A percentile compares a stretch with the other conserved stretches of the same genome.
Conservation (phyloP, 768 basidiomycete genomes). For the Suillus variegatus region DNA sequence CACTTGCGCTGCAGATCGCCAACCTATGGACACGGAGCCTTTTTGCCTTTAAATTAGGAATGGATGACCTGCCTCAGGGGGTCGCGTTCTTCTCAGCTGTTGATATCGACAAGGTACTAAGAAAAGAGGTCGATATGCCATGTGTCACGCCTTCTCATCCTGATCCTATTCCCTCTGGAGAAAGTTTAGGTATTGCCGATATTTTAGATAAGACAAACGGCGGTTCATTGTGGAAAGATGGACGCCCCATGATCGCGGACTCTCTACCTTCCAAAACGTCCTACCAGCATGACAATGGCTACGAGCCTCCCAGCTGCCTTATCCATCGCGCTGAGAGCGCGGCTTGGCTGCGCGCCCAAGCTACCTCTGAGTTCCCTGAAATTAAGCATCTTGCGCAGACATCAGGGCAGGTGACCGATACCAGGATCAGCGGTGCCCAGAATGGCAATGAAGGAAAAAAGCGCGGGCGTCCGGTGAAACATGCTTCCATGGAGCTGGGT, state of each 20-base stretch:
- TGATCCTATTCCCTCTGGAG: conserved; percentile 79
- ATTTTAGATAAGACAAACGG: conserved; percentile 69
- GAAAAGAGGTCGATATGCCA: conserved; percentile 96
- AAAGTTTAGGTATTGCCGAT: conserved; percentile 71
- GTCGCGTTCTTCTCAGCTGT: conserved; percentile 98
- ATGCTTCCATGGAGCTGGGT: conserved; percentile 16
- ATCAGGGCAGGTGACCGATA: conserved; percentile 41
- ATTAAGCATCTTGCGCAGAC: conserved; percentile 64
- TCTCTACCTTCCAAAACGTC: neutral
- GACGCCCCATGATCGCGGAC: conserved; percentile 50
- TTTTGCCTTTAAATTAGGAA: conserved; percentile 90
- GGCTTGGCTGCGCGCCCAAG: conserved; percentile 76
- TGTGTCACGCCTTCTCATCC: conserved; percentile 95
- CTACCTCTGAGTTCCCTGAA: conserved; percentile 68
- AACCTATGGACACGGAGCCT: conserved; percentile 93
- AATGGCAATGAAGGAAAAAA: conserved; percentile 19
- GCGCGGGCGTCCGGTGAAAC: neutral
- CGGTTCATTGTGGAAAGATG: conserved; percentile 65
- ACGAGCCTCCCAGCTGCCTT: conserved; percentile 59
- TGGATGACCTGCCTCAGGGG: conserved; percentile 94
- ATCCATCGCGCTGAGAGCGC: conserved; percentile 62
- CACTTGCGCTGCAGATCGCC: conserved; percentile 90
- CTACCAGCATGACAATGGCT: conserved; percentile 36
- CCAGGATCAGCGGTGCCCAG: conserved; percentile 31
- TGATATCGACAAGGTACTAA: conserved; percentile 85